These are phyloP conservation scores for Erythrobasidium yunnanense DNA, from an alignment of 768 basidiomycete species.

Conservation along the genomic window DNA sequence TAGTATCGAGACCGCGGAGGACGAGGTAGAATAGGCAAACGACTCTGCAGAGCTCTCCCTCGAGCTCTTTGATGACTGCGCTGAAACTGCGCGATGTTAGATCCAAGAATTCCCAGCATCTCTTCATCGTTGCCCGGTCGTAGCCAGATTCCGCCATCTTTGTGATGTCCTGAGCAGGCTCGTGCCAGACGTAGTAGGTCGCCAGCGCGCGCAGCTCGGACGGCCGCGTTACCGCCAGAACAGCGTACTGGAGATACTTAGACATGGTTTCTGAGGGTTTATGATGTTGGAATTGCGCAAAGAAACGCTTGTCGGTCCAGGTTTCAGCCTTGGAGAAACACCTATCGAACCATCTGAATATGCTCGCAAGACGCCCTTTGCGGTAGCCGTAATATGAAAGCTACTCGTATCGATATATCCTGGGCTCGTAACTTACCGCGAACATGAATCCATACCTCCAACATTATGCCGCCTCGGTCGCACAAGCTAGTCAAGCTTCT, in stretches of 20 bases:
- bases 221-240: conserved; percentile 52
- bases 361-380: no score
- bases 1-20: conserved; percentile 84
- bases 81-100: conserved; percentile 78
- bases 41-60: conserved; percentile 82
- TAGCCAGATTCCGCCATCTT: conserved; percentile 75
- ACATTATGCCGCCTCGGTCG: no score
- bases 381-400: no score
- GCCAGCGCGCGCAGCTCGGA: conserved; percentile 70
- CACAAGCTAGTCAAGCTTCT: no score
- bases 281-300: no score
- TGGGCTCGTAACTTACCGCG: no score
- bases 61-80: conserved; percentile 87
- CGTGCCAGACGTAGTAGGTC: conserved; percentile 56
- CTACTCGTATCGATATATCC: no score
- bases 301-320: no score
- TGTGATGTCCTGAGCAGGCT: conserved; percentile 52
- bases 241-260: conserved; percentile 15
- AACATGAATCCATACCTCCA: no score
- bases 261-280: not conserved
- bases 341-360: no score
- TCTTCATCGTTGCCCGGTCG: conserved; percentile 72
- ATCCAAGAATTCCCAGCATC: conserved; percentile 84
- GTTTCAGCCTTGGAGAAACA: no score
- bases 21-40: conserved; percentile 93